Evolutionary conservation across 1,284 basidiomycete genomes (phyloP).

Genomic region (Pseudozyma tsukubaensis): DNA sequence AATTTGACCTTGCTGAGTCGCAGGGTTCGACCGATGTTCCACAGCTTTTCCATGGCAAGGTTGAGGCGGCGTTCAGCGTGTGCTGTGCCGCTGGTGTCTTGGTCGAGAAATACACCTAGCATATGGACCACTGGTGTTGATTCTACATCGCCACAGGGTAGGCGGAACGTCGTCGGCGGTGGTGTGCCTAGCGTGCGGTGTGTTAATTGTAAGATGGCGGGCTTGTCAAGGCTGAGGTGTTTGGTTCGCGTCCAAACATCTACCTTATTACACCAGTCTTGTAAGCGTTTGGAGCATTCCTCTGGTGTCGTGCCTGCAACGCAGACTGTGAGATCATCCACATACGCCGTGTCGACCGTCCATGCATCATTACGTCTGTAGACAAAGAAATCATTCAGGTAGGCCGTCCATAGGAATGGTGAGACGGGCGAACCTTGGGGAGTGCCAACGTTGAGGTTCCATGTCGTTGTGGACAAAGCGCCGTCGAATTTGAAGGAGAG

Average conservation of each 20-base stretch:
- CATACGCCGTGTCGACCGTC: neutral
- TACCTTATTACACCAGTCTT: too few relatives aligned
- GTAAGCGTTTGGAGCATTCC: too few relatives aligned
- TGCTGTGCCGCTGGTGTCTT: too few relatives aligned
- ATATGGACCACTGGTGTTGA: too few relatives aligned
- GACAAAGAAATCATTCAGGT: neutral
- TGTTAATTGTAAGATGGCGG: neutral
- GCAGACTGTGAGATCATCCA: constrained; percentile 1
- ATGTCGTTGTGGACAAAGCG: neutral
- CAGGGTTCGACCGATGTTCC: too few relatives aligned
- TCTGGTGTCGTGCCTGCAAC: neutral
- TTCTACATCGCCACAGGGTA: too few relatives aligned
- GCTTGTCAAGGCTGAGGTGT: neutral
- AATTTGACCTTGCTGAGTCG: too few relatives aligned
- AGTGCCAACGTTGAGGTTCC: neutral
- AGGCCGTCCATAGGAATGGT: neutral
- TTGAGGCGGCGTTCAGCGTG: too few relatives aligned
- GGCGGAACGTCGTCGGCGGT: neutral
- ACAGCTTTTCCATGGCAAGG: too few relatives aligned
- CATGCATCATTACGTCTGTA: neutral
- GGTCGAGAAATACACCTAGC: too few relatives aligned
- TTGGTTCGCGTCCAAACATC: too few relatives aligned
- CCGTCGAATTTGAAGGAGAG: neutral
- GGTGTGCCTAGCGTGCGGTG: too few relatives aligned
- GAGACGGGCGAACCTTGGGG: constrained; percentile 1